phyloP scores from a whole-genome alignment of 192 early-diverging fungal genomes.

The Gigaspora rosea region DNA sequence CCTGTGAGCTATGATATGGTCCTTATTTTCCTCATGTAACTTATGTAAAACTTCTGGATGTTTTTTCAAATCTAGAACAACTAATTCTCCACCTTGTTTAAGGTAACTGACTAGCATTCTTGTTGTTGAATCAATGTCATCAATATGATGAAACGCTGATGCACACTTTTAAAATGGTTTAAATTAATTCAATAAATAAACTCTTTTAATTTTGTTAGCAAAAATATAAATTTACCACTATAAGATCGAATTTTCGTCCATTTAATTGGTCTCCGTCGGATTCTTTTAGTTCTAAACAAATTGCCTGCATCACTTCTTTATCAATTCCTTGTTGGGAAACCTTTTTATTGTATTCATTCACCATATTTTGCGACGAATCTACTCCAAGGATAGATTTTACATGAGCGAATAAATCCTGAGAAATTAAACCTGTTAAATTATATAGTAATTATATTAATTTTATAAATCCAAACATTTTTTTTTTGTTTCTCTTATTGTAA shows the following conservation, averaged over 20 bases:
- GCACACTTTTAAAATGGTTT: slow-evolving; percentile 8
- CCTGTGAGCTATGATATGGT: background rate
- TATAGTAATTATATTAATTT: background rate
- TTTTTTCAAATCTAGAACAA: slow-evolving; percentile 22
- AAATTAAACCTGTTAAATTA: slow-evolving; percentile 11
- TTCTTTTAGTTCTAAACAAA: slow-evolving; percentile 24
- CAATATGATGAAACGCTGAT: slow-evolving; percentile 28
- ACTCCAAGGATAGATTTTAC: slow-evolving; percentile 25
- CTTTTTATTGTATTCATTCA: slow-evolving; percentile 28
- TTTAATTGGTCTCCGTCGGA: slow-evolving; percentile 22
- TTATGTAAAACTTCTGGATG: background rate
- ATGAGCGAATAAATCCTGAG: slow-evolving; percentile 7
- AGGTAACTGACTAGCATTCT: slow-evolving; percentile 17
- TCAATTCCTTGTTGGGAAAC: slow-evolving; percentile 21
- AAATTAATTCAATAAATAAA: background rate
- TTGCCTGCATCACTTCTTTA: slow-evolving; percentile 28
- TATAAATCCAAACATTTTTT: no score
- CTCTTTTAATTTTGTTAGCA: background rate
- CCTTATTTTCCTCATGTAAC: slow-evolving; percentile 5
- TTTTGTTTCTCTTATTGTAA: background rate
- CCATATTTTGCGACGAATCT: slow-evolving; percentile 20
- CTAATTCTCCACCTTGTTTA: slow-evolving; percentile 18
- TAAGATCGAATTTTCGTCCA: slow-evolving; percentile 30
- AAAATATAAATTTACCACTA: slow-evolving; percentile 11
- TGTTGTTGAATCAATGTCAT: background rate